A percentile compares a stretch with the other conserved stretches of the same genome.
Evolutionary conservation across 768 basidiomycete species (phyloP).

Genomic region (Trametes gibbosa): DNA sequence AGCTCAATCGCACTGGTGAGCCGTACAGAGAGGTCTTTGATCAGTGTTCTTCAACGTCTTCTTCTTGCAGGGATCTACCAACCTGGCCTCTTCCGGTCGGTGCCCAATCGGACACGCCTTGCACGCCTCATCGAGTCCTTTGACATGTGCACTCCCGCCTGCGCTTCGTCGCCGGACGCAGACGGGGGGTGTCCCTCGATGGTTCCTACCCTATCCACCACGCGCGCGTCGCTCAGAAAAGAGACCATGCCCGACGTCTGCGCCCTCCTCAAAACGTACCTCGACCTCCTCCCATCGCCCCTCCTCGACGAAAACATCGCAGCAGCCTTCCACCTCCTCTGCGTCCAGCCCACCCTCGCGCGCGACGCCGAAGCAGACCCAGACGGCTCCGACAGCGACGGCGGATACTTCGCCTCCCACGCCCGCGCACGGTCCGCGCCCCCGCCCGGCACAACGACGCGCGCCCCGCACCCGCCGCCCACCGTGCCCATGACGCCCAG

Average conservation of each 20-base stretch:
- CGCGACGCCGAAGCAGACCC: constrained; percentile 30
- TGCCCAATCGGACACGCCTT: constrained; percentile 41
- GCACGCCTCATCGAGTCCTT: constrained; percentile 38
- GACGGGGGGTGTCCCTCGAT: constrained; percentile 8
- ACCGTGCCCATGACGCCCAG: constrained; percentile 3
- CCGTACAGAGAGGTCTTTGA: neutral
- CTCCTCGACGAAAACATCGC: constrained; percentile 43
- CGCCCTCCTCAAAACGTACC: constrained; percentile 45
- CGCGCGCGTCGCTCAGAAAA: constrained; percentile 28
- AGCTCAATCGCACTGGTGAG: constrained; percentile 44
- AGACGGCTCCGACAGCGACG: neutral
- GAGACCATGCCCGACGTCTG: constrained; percentile 44
- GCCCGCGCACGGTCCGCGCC: constrained; percentile 7
- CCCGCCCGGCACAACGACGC: neutral
- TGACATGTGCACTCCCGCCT: constrained; percentile 24
- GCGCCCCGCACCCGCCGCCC: neutral
- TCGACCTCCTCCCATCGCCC: constrained; percentile 46
- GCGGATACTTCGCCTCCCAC: constrained; percentile 10
- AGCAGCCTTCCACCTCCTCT: constrained; percentile 38
- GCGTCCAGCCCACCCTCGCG: constrained; percentile 41
- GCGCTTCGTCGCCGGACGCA: neutral
- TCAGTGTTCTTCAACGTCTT: neutral
- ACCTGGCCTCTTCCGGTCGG: constrained; percentile 40
- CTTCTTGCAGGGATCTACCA: constrained; percentile 40
- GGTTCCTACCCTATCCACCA: constrained; percentile 20